Percentiles rank a stretch among this genome's conserved stretches.
These are phyloP conservation scores for Cutaneotrichosporon mucoides DNA, from an alignment of 1,284 basidiomycete species.

Conservation along the genomic window DNA sequence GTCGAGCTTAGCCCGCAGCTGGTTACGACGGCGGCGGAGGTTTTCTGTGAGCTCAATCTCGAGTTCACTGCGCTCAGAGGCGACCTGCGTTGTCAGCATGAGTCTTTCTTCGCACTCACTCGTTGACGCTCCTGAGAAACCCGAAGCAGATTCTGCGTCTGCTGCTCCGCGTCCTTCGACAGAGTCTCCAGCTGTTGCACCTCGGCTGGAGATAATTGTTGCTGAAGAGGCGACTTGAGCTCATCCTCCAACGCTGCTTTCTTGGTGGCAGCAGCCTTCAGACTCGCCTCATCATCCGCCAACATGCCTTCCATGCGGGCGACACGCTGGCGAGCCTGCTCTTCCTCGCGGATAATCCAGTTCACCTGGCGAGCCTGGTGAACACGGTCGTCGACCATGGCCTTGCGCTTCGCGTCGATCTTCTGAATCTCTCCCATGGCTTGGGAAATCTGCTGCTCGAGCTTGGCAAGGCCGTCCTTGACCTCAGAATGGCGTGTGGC, in stretches of 20 bases:
- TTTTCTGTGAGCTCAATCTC: constrained; percentile 93
- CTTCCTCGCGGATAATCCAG: constrained; percentile 64
- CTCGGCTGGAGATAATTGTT: constrained; percentile 70
- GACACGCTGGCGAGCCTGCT: constrained; percentile 62
- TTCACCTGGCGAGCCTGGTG: constrained; percentile 63
- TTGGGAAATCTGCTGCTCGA: constrained; percentile 85
- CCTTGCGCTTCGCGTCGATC: constrained; percentile 64
- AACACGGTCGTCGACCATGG: constrained; percentile 66
- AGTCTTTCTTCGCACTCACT: too few species aligned
- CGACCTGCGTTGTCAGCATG: constrained; percentile 56
- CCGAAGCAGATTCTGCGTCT: constrained; percentile 67
- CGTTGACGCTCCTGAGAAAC: constrained; percentile 61
- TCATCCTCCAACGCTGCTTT: constrained; percentile 67
- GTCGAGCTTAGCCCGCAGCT: constrained; percentile 73
- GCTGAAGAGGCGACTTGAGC: constrained; percentile 68
- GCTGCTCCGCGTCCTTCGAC: constrained; percentile 69
- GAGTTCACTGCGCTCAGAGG: constrained; percentile 69
- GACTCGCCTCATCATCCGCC: constrained; percentile 68
- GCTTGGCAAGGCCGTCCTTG: constrained; percentile 60
- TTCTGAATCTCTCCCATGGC: constrained; percentile 71
- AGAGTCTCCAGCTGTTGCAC: constrained; percentile 63
- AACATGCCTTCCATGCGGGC: constrained; percentile 64
- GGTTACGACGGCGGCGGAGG: constrained; percentile 72
- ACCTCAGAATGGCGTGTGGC: constrained; percentile 66
- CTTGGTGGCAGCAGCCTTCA: constrained; percentile 44